Base-by-base conservation (phyloP, 2,329 filamentous ascomycete species). In the Calonectria pauciramosa region DNA sequence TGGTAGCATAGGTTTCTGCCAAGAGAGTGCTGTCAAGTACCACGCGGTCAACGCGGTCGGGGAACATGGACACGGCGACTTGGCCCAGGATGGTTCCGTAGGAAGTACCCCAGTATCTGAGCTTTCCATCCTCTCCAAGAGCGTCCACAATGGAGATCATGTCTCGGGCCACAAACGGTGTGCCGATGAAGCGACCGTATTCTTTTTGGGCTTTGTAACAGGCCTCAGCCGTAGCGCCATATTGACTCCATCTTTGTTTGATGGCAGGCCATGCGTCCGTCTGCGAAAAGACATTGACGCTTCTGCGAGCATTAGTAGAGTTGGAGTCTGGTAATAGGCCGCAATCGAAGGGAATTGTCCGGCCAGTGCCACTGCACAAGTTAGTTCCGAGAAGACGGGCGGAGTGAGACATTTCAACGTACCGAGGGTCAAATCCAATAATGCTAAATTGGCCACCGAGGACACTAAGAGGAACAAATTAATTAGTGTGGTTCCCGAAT, bases 131-230 rank as follows among this genome's bases (percentile, higher is more conserved):
- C 41, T 84, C 82, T 2, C 75, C 82, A 1, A 86, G 79, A 10
- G 82, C 82, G 70, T 87, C 85, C 1, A 85, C 85, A 20, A 86
- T 83, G 9, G 78, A 65, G 60, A 87, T 83, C 79, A 87, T 81
- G 68, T 87, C 86, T 20, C 86, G 79, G 16, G 84, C 86, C 1
- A 82, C 81, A 60, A 84, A 85, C 4, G 82, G 73, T 0, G 83
- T 85, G 18, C 82, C 82, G 11, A 86, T 60, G 4, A 82, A 74
- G 0, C 78, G 79, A 0, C 80, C 84, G 3, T 28, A 69, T 0
- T 74, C 80, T 26, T 80, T 76, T 13, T 79, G 72, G 0, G 72
- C 75, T 36, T 74, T 32, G 5, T 68, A 72, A 69, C 85, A 86
- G 1, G 72, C 36, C 2, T 80, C 74, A 0, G 76, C 79, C 0